Base-by-base conservation (phyloP, 2,329 filamentous ascomycete genomes). In the Zasmidium cellare region DNA sequence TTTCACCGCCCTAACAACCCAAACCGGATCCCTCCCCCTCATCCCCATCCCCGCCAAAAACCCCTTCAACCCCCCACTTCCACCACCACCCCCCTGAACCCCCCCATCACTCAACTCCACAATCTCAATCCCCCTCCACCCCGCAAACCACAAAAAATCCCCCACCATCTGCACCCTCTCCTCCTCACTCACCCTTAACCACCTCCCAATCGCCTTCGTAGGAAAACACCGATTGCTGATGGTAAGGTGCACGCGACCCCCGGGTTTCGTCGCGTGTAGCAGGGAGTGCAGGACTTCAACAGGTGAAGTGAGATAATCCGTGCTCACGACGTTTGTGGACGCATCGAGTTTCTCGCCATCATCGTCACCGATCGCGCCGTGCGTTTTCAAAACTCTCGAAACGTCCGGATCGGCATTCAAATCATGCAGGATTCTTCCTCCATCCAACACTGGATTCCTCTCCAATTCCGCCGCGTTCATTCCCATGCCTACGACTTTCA, bases 201-300 rank as follows among this genome's bases (percentile, higher is more conserved):
- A 84, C 18, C 76, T 69, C 22, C 69, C 71, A 5, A 83, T 75
- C 1, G 77, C 80, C 62, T 84, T 84, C 1, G 78, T 81, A 0
- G 80, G 79, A 61, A 83, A 83, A 64, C 79, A 83, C 2, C 81
- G 75, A 66, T 83, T 81, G 24, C 76, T 79, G 44, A 83, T 76
- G 0, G 76, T 74, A 48, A 84, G 65, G 70, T 84, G 80, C n/a
- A 82, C 74, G 1, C 53, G 75, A 0, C 79, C 81, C 1, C 76
- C 77, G 1, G 66, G 59, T 3, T 72, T 78, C 18, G 76, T 78
- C 9, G 71, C 71, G 5, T 73, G 62, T 9, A 71, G 65, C 23
- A 83, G 64, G 23, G 75, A 76, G 16, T 59, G 57, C 18, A 83
- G 75, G 0, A 83, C 75, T 18, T 76, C 71, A 3, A 79, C 64